Evolutionary conservation across 192 early-diverging fungal species (phyloP).

Genomic region (Coemansia sp.): DNA sequence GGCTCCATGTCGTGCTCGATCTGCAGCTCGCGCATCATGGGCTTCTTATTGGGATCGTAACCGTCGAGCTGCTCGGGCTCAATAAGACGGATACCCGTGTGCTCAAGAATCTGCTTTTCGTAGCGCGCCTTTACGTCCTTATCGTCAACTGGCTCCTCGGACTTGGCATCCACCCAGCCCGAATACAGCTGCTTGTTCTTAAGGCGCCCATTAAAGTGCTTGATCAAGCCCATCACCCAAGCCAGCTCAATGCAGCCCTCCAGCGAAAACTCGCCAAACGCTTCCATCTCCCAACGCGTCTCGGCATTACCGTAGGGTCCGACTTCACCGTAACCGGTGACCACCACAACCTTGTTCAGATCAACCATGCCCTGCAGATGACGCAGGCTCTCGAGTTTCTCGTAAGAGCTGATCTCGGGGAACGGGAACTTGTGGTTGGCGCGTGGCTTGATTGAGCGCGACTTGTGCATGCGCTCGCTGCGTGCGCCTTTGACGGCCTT

Average conservation of each 20-base stretch:
- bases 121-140: constrained; percentile 88
- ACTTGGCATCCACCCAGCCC: constrained; percentile 90
- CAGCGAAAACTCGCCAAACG: constrained; percentile 61
- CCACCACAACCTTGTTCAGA: constrained; percentile 87
- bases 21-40: constrained; percentile 84
- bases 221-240: constrained; percentile 95
- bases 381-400: constrained; percentile 66
- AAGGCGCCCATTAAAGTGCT: constrained; percentile 81
- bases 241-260: constrained; percentile 90
- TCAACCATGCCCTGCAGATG: constrained; percentile 78
- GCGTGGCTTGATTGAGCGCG: constrained; percentile 66
- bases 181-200: constrained; percentile 71
- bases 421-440: constrained; percentile 87
- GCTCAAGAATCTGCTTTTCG: constrained; percentile 86
- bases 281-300: constrained; percentile 97
- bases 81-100: constrained; percentile 91
- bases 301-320: constrained; percentile 86
- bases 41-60: constrained; percentile 87
- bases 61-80: constrained; percentile 83
- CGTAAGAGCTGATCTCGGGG: constrained; percentile 57
- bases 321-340: constrained; percentile 93
- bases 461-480: constrained; percentile 59
- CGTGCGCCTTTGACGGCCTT: constrained; percentile 73
- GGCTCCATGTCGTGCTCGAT: constrained; percentile 85
- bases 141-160: constrained; percentile 84